Evolutionary conservation across 2,329 filamentous ascomycete species (phyloP), one percentile per base, ranked within the genome.

Genomic region (Fusarium burgessii): DNA sequence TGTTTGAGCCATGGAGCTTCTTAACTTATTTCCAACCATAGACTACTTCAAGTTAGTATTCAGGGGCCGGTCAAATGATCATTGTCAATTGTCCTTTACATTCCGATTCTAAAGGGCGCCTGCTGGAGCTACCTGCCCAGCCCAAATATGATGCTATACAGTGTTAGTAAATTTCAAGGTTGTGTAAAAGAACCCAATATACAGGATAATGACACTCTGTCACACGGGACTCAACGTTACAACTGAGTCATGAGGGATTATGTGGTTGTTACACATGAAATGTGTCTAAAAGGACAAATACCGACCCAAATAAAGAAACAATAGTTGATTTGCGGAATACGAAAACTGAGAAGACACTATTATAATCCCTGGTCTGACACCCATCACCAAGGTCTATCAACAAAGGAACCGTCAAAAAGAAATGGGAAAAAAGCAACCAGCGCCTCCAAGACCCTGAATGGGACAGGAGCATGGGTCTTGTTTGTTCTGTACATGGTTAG

Each of bases 141-240:
- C 36, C 23, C 32, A 23, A 25, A 45, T 11, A 40, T 27, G n/a
- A 46, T 33, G 42, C 7, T 56, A 50, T 68, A 64, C 41, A 50
- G 46, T 50, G 51, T 18, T 18, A 33, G 58, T 43, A 33, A 33
- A 15, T 14, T 35, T 54, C 23, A 25, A 54, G 47, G 25, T 20
- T n/a, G 27, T 20, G 58, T n/a, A 25, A 27, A 25, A 38, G 42
- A 66, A 38, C 61, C 52, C 47, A 70, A 29, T 50, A 50, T 36
- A 15, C 25, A 54, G 36, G 40, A 29, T 33, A 38, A 60, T 29
- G 25, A 25, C 20, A 23, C 20, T 54, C 23, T 33, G 49, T 60
- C 33, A 40, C 54, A 61, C 40, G 49, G 38, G 41, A 60, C 54
- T 65, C 42, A 65, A 65, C 42, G 63, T 71, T 71, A 54, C 68